Percentiles rank a stretch among this genome's conserved stretches.
phyloP scores from a whole-genome alignment of 2,329 filamentous ascomycete genomes.

The Tolypocladium endophyticum region DNA sequence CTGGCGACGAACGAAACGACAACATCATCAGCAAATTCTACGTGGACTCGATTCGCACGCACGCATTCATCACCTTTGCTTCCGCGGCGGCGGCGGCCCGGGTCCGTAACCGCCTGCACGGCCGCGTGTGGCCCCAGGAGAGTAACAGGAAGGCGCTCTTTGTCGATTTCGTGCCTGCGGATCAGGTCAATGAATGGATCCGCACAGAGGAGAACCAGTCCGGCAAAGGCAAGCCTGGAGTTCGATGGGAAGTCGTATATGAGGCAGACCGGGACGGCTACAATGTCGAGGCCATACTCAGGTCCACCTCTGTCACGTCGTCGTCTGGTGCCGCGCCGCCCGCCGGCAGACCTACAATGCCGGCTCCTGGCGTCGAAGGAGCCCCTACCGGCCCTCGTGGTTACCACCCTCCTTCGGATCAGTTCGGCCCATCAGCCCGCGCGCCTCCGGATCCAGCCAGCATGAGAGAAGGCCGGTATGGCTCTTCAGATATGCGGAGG shows the following conservation, averaged over 20 bases:
- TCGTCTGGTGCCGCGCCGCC: slow-evolving; percentile 5
- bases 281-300: slow-evolving; percentile 31
- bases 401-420: slow-evolving; percentile 12
- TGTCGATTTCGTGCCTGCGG: slow-evolving; percentile 80
- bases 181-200: slow-evolving; percentile 65
- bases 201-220: slow-evolving; percentile 48
- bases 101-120: slow-evolving; percentile 67
- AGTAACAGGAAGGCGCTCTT: slow-evolving; percentile 72
- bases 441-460: slow-evolving; percentile 7
- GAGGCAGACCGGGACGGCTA: slow-evolving; percentile 42
- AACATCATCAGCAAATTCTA: slow-evolving; percentile 56
- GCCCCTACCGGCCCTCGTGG: slow-evolving; percentile 26
- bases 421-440: slow-evolving; percentile 22
- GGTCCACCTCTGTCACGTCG: slow-evolving; percentile 2
- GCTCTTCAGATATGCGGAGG: slow-evolving; percentile 52
- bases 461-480: slow-evolving; percentile 35
- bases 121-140: slow-evolving; percentile 77
- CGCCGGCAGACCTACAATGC: slow-evolving; percentile 3
- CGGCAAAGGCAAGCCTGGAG: slow-evolving; percentile 27
- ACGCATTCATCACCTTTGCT: slow-evolving; percentile 70
- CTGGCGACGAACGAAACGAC: slow-evolving; percentile 38
- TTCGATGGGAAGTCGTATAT: slow-evolving; percentile 67
- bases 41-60: slow-evolving; percentile 76
- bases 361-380: slow-evolving; percentile 13
- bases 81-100: slow-evolving; percentile 61